Base-by-base conservation (phyloP, 345 rosid species). In the Camelina hispida region DNA sequence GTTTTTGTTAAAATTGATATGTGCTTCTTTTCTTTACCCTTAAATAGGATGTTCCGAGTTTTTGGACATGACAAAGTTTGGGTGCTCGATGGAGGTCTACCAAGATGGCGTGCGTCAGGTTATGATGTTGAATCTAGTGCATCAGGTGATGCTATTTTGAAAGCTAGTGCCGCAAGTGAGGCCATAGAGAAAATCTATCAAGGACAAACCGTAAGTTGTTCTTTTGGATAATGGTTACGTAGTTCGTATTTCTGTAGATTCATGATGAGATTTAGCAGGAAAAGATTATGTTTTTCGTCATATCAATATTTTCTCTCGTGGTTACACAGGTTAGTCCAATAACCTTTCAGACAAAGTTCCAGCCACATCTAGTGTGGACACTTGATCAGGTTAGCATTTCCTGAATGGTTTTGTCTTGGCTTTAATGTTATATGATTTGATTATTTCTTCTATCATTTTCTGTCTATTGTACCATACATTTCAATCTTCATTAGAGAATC, bases 111-210 rank as follows among this genome's bases (percentile, higher is more conserved):
- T 71, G 92, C 95, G 53, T 89, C 87, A 20, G 99, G 99, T 18
- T 96, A 86, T 71, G 98, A 96, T 84, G 99, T 96, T 47, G 99
- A 93, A 76, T 96, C 99, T 51, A 96, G 98, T 84, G 96, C 99
- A 73, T 96, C 99, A 28, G 63, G 96, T 80, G 97, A 93, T 80
- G 88, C 96, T 74, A 91, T 93, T 83, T 62, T 96, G 84, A 96
- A 91, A 83, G 95, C 97, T 8, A 91, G 97, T 81, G 99, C 99
- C 56, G 98, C 99, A 50, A 91, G 82, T 74, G 98, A 96, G 80
- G 99, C 98, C 30, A 88, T 96, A 67, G 93, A 88, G 82, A 96
- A 91, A 89, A 90, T 87, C 61, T 96, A 91, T 72, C 91, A 87
- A 68, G 96, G 99, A 57, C 94, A 88, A 67, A 5, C 82, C 3